Conservation (phyloP, 176 grass and related monocot species). For the Triticum monococcum region DNA sequence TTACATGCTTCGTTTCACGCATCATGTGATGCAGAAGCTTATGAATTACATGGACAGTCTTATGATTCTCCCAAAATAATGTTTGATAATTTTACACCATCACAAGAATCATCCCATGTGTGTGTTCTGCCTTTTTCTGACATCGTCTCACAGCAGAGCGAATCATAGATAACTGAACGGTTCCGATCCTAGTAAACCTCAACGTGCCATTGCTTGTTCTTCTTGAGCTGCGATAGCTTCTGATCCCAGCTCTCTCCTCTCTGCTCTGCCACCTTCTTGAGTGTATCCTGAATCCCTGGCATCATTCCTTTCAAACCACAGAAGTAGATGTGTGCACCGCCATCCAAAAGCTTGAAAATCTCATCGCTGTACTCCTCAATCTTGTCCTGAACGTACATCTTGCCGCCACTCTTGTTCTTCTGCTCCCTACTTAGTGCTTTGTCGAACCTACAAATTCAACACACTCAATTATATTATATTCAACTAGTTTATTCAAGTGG, state of each 20-base stretch:
- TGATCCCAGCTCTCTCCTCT: conserved; percentile 95
- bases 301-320: conserved; percentile 97
- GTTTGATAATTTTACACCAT: conserved; percentile 14
- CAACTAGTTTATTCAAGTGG: neutral
- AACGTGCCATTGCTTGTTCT: conserved; percentile 99
- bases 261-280: conserved; percentile 81
- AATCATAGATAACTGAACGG: neutral
- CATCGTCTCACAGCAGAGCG: neutral
- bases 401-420: conserved; percentile 79
- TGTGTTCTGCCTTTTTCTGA: neutral
- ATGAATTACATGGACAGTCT: conserved; percentile 32
- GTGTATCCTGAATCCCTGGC: conserved; percentile 88
- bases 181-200: conserved; percentile 72
- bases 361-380: conserved; percentile 92
- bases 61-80: neutral
- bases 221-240: conserved; percentile 81
- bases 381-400: conserved; percentile 99
- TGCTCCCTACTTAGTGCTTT: conserved; percentile 90
- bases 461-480: neutral
- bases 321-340: conserved; percentile 90
- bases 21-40: conserved; percentile 34
- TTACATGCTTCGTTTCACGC: conserved; percentile 30
- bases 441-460: conserved; percentile 58
- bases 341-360: conserved; percentile 89
- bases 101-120: conserved; percentile 13